A percentile compares a stretch with the other conserved stretches of the same genome.
phyloP scores from a whole-genome alignment of 2,329 filamentous ascomycete genomes.

The Neofusicoccum sp. region DNA sequence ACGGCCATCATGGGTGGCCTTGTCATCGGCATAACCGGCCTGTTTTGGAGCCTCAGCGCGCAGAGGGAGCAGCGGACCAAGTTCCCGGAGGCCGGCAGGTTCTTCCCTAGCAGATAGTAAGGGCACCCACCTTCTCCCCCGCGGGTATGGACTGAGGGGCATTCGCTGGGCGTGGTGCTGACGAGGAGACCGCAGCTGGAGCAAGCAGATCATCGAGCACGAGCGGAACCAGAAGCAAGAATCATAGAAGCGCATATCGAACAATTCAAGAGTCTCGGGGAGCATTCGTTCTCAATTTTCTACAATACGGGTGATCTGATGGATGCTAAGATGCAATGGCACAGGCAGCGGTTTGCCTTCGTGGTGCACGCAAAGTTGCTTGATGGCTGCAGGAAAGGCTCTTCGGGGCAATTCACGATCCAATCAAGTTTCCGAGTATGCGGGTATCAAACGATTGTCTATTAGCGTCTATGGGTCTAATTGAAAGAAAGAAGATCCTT shows the following conservation, averaged over 20 bases:
- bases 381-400: not conserved
- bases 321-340: not conserved
- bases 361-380: not conserved
- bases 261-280: not conserved
- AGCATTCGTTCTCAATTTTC: not conserved
- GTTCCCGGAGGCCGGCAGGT: conserved; percentile 73
- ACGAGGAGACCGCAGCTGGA: conserved; percentile 58
- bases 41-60: conserved; percentile 71
- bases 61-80: conserved; percentile 69
- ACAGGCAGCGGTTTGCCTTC: not conserved
- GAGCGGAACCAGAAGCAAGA: conserved; percentile 52
- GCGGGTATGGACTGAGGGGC: conserved; percentile 6
- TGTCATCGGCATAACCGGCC: conserved; percentile 65
- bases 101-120: conserved; percentile 83
- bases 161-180: not conserved
- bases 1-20: conserved; percentile 72
- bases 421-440: not conserved
- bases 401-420: not conserved
- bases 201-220: conserved; percentile 68
- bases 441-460: conserved; percentile 15
- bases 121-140: conserved; percentile 29
- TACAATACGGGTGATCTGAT: not conserved
- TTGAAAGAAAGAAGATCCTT: conserved; percentile 17
- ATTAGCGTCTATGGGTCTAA: conserved; percentile 5
- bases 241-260: conserved; percentile 12